A percentile compares a stretch with the other conserved stretches of the same genome.
Evolutionary conservation across 805 yeast species (phyloP).

Genomic region (Maudiozyma bulderi): DNA sequence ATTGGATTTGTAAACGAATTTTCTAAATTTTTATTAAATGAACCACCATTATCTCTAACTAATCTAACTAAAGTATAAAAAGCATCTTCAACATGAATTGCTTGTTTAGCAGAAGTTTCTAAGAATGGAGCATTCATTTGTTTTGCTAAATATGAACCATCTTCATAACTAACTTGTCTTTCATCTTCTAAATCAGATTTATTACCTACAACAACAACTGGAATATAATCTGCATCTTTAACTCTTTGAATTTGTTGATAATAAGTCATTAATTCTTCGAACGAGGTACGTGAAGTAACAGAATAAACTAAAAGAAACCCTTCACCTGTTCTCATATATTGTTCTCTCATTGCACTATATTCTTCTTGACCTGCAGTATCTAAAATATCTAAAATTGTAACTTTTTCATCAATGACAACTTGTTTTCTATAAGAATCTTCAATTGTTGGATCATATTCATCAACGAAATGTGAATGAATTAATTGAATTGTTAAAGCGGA

Average conservation of each 20-base stretch:
- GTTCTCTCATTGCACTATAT: conserved; percentile 86
- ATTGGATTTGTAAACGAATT: background rate
- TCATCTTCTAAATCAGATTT: conserved; percentile 67
- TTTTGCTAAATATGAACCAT: conserved; percentile 53
- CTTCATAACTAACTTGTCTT: conserved; percentile 64
- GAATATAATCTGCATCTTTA: conserved; percentile 67
- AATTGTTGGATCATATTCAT: conserved; percentile 96
- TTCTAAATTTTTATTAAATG: conserved; percentile 16
- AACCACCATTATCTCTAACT: conserved; percentile 35
- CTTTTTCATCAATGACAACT: conserved; percentile 71
- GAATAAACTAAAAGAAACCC: conserved; percentile 86
- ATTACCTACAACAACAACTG: conserved; percentile 72
- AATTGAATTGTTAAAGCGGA: conserved; percentile 92
- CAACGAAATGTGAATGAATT: conserved; percentile 90
- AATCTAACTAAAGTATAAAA: conserved; percentile 60
- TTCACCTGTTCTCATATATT: conserved; percentile 93
- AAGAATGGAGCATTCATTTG: conserved; percentile 64
- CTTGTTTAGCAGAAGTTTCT: conserved; percentile 89
- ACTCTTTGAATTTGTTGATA: conserved; percentile 71
- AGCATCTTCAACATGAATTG: conserved; percentile 81
- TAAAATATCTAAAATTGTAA: conserved; percentile 71
- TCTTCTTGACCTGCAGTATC: conserved; percentile 99
- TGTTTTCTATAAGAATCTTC: conserved; percentile 88
- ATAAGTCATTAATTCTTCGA: conserved; percentile 75
- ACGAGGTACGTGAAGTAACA: conserved; percentile 74